Evolutionary conservation across 108 stramenopile species (phyloP).

Genomic region (Skeletonema costatum): DNA sequence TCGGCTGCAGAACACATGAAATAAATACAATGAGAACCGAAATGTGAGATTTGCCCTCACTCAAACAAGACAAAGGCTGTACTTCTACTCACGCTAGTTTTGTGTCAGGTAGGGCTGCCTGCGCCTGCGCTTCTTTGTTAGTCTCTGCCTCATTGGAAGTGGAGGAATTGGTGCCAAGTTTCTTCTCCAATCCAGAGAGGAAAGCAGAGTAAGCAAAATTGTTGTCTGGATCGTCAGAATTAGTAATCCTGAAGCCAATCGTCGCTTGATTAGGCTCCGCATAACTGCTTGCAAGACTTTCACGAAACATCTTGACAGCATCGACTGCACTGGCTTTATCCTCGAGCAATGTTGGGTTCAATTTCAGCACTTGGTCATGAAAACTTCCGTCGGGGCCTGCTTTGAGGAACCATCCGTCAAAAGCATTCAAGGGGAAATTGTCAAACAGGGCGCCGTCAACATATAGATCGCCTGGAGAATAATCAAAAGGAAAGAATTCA

Average conservation of each 20-base stretch:
- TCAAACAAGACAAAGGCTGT: not conserved
- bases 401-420: not conserved
- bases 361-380: not conserved
- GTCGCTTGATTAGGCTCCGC: not conserved
- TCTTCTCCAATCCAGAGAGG: not conserved
- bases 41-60: not conserved
- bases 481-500: not conserved
- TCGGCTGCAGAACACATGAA: not conserved
- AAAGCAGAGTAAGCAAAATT: not conserved
- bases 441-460: not conserved
- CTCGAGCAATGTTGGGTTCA: slow-evolving; percentile 1
- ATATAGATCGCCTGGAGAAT: not conserved
- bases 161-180: not conserved
- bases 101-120: not conserved
- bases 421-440: not conserved
- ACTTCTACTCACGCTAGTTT: not conserved
- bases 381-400: not conserved
- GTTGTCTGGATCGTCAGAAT: not conserved
- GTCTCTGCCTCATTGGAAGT: not conserved
- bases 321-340: not conserved
- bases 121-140: not conserved
- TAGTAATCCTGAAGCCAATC: not conserved
- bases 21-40: not conserved
- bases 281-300: not conserved
- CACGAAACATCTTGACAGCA: not conserved